phyloP scores from a whole-genome alignment of 352 stramenopile genomes.

The Pythium folliculosum region DNA sequence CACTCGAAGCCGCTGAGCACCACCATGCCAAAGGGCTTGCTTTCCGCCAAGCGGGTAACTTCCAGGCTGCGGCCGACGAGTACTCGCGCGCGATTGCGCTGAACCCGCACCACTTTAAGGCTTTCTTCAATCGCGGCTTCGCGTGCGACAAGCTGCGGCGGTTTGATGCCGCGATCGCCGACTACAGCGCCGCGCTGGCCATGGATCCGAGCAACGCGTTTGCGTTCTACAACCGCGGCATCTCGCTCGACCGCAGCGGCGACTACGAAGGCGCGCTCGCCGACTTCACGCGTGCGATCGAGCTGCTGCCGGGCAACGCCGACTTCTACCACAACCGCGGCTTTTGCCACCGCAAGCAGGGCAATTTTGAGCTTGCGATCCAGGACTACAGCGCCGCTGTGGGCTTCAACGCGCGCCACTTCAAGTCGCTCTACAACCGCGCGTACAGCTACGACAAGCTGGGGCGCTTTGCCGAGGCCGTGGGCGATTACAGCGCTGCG shows the following conservation, averaged over 20 bases:
- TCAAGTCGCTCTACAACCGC: constrained; percentile 90
- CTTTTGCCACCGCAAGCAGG: constrained; percentile 83
- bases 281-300: constrained; percentile 83
- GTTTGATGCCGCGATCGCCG: constrained; percentile 74
- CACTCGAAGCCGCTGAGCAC: constrained; percentile 41
- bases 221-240: constrained; percentile 83
- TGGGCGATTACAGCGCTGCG: constrained; percentile 78
- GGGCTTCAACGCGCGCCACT: constrained; percentile 68
- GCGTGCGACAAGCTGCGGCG: constrained; percentile 78
- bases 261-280: constrained; percentile 80
- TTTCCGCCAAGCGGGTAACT: constrained; percentile 80
- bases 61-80: constrained; percentile 69
- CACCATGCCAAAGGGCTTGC: constrained; percentile 72
- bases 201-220: constrained; percentile 80
- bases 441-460: constrained; percentile 89
- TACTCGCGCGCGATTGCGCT: constrained; percentile 78
- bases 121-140: constrained; percentile 89
- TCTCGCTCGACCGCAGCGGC: constrained; percentile 81
- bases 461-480: constrained; percentile 56
- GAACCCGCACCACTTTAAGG: constrained; percentile 86
- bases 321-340: constrained; percentile 87
- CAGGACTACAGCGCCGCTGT: constrained; percentile 78
- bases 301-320: constrained; percentile 67
- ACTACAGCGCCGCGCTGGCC: constrained; percentile 72
- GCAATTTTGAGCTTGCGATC: constrained; percentile 78